phyloP scores from a whole-genome alignment of 2,329 filamentous ascomycete species.

The Xylaria hypoxylon region DNA sequence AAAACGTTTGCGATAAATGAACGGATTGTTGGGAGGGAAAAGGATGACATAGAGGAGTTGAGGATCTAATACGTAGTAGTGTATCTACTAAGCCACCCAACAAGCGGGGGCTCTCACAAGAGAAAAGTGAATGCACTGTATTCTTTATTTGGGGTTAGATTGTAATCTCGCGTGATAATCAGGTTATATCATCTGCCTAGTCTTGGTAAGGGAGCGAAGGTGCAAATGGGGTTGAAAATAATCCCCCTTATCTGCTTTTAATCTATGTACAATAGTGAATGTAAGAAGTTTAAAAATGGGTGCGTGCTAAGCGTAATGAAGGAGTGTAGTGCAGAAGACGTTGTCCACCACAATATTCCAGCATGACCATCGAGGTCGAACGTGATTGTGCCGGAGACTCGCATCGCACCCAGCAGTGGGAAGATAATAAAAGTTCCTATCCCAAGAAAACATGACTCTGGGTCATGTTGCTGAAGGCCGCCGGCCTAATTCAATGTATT shows the following conservation, averaged over 20 bases:
- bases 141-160: background rate
- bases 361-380: constrained; percentile 18
- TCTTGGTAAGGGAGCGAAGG: background rate
- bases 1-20: constrained; percentile 5
- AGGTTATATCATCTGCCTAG: background rate
- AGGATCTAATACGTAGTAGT: background rate
- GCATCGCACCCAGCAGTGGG: background rate
- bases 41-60: constrained; percentile 2
- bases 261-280: constrained; percentile 33
- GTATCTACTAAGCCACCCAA: constrained; percentile 6
- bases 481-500: constrained; percentile 13
- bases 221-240: background rate
- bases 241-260: constrained; percentile 3
- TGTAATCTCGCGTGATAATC: constrained; percentile 8
- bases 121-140: background rate
- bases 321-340: constrained; percentile 2
- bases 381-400: background rate
- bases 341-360: constrained; percentile 13
- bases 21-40: background rate
- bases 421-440: background rate
- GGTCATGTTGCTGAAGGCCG: constrained; percentile 5
- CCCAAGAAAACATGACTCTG: background rate
- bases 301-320: constrained; percentile 1
- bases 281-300: constrained; percentile 29
- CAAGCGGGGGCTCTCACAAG: background rate